These are phyloP conservation scores for Tricholoma matsutake DNA, from an alignment of 768 basidiomycete genomes.

Conservation along the genomic window DNA sequence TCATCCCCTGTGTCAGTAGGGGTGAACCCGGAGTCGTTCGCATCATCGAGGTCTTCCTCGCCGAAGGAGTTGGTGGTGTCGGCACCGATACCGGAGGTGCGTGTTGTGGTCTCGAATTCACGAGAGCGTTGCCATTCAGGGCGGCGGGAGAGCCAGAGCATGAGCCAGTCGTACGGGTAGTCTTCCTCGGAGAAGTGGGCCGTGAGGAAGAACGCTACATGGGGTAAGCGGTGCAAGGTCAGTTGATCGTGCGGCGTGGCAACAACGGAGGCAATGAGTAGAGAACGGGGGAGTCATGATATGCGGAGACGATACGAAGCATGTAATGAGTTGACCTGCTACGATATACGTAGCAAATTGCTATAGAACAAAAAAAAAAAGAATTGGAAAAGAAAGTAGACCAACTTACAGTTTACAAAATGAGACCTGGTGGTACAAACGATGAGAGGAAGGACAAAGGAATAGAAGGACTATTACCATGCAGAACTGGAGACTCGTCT, in stretches of 20 bases:
- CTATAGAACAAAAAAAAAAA: neutral
- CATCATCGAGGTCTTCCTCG: constrained; percentile 46
- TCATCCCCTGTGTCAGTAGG: constrained; percentile 24
- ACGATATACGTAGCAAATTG: neutral
- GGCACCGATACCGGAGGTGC: constrained; percentile 61
- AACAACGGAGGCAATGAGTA: constrained; percentile 16
- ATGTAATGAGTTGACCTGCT: neutral
- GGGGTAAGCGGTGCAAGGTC: constrained; percentile 16
- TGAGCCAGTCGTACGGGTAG: constrained; percentile 88
- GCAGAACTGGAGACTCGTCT: constrained; percentile 78
- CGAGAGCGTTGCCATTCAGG: constrained; percentile 87
- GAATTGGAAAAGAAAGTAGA: neutral
- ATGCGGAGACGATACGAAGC: neutral
- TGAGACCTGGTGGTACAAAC: constrained; percentile 54
- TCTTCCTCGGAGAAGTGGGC: constrained; percentile 91
- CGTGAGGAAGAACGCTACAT: constrained; percentile 78
- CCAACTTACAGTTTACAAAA: constrained; percentile 77
- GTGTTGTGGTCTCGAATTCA: constrained; percentile 86
- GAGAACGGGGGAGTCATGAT: constrained; percentile 9
- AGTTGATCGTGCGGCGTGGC: constrained; percentile 20
- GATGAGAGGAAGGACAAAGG: constrained; percentile 6
- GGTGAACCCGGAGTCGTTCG: constrained; percentile 19
- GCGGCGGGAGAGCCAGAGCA: constrained; percentile 84
- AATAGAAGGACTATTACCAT: constrained; percentile 48
- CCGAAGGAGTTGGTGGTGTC: constrained; percentile 57